phyloP scores from a whole-genome alignment of 2,329 filamentous ascomycete species.

The Neofusicoccum parvum region DNA sequence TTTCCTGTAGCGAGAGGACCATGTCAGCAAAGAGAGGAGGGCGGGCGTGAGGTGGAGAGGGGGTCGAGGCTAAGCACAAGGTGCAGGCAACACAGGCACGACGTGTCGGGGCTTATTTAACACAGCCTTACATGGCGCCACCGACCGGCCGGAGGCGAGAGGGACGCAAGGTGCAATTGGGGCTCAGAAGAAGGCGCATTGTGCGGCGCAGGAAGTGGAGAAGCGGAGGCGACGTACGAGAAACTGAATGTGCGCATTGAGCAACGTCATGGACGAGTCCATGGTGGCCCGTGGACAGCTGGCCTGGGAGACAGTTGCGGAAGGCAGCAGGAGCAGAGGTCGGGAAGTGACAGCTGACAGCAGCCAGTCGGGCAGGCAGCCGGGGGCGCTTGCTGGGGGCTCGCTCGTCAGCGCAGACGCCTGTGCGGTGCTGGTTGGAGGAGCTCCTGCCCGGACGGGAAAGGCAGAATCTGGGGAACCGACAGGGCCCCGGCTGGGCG shows the following conservation, averaged over 20 bases:
- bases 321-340: slow-evolving; percentile 1
- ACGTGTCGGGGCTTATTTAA: slow-evolving; percentile 20
- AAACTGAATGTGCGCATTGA: slow-evolving; percentile 53
- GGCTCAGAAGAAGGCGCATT: slow-evolving; percentile 1
- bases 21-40: slow-evolving; percentile 30
- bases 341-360: neutral
- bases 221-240: slow-evolving; percentile 42
- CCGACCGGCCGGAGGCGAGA: neutral
- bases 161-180: slow-evolving; percentile 16
- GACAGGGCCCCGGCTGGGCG: neutral
- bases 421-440: neutral
- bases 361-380: neutral
- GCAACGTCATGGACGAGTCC: slow-evolving; percentile 48
- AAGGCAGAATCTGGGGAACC: slow-evolving; percentile 14
- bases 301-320: neutral
- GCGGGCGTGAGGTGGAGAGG: neutral
- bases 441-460: slow-evolving; percentile 5
- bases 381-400: neutral
- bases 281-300: slow-evolving; percentile 29
- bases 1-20: slow-evolving; percentile 65
- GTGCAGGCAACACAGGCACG: slow-evolving; percentile 22
- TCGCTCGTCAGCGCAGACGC: neutral
- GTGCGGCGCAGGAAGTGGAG: slow-evolving; percentile 6
- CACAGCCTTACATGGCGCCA: slow-evolving; percentile 18
- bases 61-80: slow-evolving; percentile 7